A percentile compares a stretch with the other conserved stretches of the same genome.
phyloP scores from a whole-genome alignment of 2,329 filamentous ascomycete species.

The Fusarium sublunatum region DNA sequence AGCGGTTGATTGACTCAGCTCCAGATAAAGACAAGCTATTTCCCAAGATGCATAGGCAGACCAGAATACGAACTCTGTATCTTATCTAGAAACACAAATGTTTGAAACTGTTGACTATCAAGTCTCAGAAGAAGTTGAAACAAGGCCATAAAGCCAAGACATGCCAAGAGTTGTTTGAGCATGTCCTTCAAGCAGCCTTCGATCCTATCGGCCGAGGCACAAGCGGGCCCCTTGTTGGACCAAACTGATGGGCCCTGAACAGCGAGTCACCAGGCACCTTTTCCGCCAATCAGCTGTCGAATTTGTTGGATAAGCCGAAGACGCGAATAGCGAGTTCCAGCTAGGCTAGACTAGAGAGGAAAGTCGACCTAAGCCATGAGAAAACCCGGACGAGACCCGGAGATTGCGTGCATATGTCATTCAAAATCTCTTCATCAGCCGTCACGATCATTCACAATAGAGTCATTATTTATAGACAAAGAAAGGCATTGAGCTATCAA shows the following conservation, averaged over 20 bases:
- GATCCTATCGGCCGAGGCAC: slow-evolving; percentile 34
- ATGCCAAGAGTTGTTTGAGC: slow-evolving; percentile 35
- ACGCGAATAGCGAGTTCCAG: slow-evolving; percentile 16
- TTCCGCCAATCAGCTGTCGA: slow-evolving; percentile 26
- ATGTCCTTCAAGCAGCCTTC: slow-evolving; percentile 18
- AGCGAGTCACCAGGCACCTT: slow-evolving; percentile 21
- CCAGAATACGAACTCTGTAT: neutral
- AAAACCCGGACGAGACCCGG: slow-evolving; percentile 35
- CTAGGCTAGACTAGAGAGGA: slow-evolving; percentile 5
- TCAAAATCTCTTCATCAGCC: neutral
- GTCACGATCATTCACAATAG: neutral
- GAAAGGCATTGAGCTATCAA: neutral
- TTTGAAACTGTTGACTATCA: neutral
- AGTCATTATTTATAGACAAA: neutral
- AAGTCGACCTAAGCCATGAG: slow-evolving; percentile 23
- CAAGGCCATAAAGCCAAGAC: slow-evolving; percentile 43
- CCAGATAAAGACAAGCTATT: too few species aligned
- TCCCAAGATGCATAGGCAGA: too few species aligned
- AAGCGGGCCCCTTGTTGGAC: slow-evolving; percentile 7
- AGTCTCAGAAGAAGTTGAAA: slow-evolving; percentile 35
- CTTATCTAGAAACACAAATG: neutral
- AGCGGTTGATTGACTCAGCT: neutral
- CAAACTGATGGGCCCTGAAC: slow-evolving; percentile 11
- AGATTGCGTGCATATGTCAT: slow-evolving; percentile 34
- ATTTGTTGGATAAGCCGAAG: slow-evolving; percentile 19